Conservation (phyloP, 2,329 filamentous ascomycete species). For the Esteya vermicola region DNA sequence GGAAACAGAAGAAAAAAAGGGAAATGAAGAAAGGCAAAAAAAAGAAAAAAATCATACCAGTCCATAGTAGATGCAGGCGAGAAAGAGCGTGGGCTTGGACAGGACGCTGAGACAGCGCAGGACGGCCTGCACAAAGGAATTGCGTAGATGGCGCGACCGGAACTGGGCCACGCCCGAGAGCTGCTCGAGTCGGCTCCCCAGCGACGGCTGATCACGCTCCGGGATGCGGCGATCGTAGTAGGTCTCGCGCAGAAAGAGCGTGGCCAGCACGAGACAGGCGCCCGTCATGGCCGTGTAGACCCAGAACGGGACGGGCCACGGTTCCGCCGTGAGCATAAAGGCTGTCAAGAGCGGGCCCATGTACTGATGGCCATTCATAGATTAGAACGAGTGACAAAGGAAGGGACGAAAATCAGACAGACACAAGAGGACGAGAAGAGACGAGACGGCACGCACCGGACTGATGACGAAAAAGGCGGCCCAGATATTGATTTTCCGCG, state of each 20-base stretch:
- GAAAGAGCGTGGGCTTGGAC: constrained; percentile 22
- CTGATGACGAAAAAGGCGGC: constrained; percentile 16
- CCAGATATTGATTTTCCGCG: constrained; percentile 34
- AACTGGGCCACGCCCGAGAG: constrained; percentile 20
- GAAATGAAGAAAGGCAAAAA: too few relatives aligned
- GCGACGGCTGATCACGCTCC: constrained; percentile 19
- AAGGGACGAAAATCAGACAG: too few relatives aligned
- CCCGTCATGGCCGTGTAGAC: constrained; percentile 26
- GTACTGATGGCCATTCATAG: too few relatives aligned
- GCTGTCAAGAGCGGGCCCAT: constrained; percentile 28
- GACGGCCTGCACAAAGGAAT: constrained; percentile 24
- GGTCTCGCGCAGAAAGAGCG: constrained; percentile 31
- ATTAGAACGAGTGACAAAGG: too few relatives aligned
- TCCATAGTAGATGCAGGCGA: constrained; percentile 21
- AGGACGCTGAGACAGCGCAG: constrained; percentile 24
- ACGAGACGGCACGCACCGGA: too few relatives aligned
- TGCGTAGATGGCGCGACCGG: constrained; percentile 20
- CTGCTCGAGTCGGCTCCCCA: constrained; percentile 15
- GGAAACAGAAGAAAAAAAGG: background rate
- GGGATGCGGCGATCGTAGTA: constrained; percentile 31
- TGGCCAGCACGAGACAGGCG: constrained; percentile 22
- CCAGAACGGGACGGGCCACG: constrained; percentile 34
- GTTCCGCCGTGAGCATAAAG: constrained; percentile 31
- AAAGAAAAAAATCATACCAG: too few relatives aligned
- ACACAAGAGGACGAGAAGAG: too few relatives aligned